Conservation (phyloP, 129 eudicot species). For the Cynara cardunculus region DNA sequence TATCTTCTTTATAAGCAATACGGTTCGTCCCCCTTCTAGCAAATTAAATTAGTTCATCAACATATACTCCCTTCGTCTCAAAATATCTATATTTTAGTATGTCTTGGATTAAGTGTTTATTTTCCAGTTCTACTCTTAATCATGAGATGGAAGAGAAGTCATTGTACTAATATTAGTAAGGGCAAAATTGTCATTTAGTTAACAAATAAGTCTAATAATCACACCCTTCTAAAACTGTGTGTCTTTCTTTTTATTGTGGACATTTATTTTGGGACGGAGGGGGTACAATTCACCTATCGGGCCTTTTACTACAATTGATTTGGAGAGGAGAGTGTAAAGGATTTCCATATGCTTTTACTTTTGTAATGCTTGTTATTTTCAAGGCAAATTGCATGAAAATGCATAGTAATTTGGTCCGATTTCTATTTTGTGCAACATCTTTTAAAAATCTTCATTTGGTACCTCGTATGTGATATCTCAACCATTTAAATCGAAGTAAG, state of each 20-base stretch:
- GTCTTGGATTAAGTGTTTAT: not conserved
- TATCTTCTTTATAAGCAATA: conserved; percentile 4
- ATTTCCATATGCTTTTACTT: not conserved
- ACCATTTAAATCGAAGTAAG: not conserved
- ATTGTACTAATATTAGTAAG: not conserved
- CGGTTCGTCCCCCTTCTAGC: not conserved
- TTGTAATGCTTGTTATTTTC: not conserved
- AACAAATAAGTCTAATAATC: too few species aligned
- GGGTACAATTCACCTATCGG: too few species aligned
- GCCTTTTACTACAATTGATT: too few species aligned
- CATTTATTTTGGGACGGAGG: too few species aligned
- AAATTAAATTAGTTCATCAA: not conserved
- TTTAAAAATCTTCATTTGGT: not conserved
- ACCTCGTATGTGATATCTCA: not conserved
- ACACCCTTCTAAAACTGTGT: too few species aligned
- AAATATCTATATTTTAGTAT: not conserved
- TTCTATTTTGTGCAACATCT: not conserved
- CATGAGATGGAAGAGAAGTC: not conserved
- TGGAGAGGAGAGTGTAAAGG: too few species aligned
- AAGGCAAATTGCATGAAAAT: not conserved
- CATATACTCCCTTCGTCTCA: not conserved
- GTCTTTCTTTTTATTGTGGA: too few species aligned
- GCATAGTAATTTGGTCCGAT: not conserved
- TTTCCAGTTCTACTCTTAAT: not conserved
- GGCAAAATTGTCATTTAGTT: not conserved